A percentile compares a stretch with the other conserved stretches of the same genome.
These are phyloP conservation scores for Plasmodium coatneyi DNA, from an alignment of 169 alveolate genomes.

Conservation along the genomic window DNA sequence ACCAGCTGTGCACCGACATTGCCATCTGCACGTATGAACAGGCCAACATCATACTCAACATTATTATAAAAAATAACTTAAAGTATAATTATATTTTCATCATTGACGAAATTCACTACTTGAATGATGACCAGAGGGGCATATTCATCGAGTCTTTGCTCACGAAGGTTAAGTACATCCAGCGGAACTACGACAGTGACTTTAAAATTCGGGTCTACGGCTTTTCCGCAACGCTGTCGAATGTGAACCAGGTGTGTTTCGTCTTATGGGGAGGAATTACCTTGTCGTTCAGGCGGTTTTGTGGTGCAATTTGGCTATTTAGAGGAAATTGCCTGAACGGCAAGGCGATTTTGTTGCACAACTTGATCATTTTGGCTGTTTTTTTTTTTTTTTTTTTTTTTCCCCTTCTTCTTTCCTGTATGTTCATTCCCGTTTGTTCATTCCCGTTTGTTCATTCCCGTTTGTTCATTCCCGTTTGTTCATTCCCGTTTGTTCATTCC, in stretches of 20 bases:
- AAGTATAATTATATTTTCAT: conserved; percentile 35
- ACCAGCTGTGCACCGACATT: conserved; percentile 38
- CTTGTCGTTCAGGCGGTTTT: neutral
- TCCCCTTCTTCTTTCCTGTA: conserved; percentile 13
- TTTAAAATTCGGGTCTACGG: conserved; percentile 15
- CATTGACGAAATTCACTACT: conserved; percentile 65
- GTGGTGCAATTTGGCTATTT: neutral
- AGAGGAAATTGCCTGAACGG: neutral
- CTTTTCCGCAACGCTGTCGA: conserved; percentile 57
- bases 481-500: too few species aligned
- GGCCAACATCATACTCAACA: conserved; percentile 48
- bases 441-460: too few species aligned
- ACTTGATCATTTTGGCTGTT: neutral
- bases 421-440: too few species aligned
- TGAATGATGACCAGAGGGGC: conserved; percentile 24
- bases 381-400: conserved; percentile 40
- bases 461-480: too few species aligned
- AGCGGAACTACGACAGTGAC: neutral
- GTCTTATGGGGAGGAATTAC: neutral
- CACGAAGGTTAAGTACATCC: conserved; percentile 55
- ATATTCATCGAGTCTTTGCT: conserved; percentile 31
- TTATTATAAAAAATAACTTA: conserved; percentile 51
- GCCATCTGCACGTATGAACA: conserved; percentile 73
- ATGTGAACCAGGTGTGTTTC: conserved; percentile 41
- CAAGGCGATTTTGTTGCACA: neutral